phyloP scores from a whole-genome alignment of 1,284 basidiomycete genomes.

The Microbotryomycetes sp. region DNA sequence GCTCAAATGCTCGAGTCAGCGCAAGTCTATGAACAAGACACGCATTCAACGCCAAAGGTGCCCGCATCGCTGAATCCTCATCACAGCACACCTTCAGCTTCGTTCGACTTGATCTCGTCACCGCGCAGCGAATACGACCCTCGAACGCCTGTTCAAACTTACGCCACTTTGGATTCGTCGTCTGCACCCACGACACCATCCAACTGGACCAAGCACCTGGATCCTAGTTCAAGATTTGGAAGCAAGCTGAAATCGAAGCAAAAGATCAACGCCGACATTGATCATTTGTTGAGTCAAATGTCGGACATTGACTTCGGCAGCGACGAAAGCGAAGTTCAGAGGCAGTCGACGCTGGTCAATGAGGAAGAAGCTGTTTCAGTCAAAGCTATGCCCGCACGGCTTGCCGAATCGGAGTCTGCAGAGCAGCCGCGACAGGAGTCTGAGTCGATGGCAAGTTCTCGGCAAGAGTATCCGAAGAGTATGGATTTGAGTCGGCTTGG shows the following conservation, averaged over 20 bases:
- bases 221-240: neutral
- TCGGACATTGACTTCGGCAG: constrained; percentile 25
- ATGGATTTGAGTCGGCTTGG: neutral
- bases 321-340: constrained; percentile 5
- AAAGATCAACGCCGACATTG: constrained; percentile 23
- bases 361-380: neutral
- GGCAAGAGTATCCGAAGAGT: neutral
- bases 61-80: neutral
- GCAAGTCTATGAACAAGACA: too few species aligned
- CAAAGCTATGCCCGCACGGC: neutral
- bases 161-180: constrained; percentile 1
- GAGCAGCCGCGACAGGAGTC: too few species aligned
- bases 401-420: too few species aligned
- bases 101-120: neutral
- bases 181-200: constrained; percentile 29
- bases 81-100: neutral
- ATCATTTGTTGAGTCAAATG: constrained; percentile 28
- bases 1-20: neutral
- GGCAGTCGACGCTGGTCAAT: neutral
- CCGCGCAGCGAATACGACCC: constrained; percentile 16
- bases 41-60: neutral
- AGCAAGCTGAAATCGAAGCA: constrained; percentile 5
- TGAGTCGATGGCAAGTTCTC: too few species aligned
- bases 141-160: constrained; percentile 9
- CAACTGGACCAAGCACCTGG: constrained; percentile 9